A percentile compares a stretch with the other conserved stretches of the same genome.
Evolutionary conservation across 1,284 basidiomycete species (phyloP).

Genomic region (Phlebopus sp.): DNA sequence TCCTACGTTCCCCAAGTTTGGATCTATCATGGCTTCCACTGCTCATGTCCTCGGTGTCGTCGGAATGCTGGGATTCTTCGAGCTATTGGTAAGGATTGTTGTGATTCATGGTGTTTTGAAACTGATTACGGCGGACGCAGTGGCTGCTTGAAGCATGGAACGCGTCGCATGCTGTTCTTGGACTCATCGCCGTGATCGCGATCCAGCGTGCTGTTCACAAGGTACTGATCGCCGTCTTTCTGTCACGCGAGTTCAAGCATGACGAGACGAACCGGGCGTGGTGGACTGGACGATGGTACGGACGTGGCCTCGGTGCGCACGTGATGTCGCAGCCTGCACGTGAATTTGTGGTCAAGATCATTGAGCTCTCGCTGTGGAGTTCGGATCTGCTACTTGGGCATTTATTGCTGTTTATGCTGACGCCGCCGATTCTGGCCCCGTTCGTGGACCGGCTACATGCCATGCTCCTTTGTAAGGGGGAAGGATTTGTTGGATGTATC

Average conservation of each 20-base stretch:
- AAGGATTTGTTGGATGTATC: slow-evolving; percentile 23
- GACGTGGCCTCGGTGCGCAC: slow-evolving; percentile 83
- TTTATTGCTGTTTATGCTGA: slow-evolving; percentile 72
- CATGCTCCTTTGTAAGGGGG: slow-evolving; percentile 63
- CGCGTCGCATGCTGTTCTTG: slow-evolving; percentile 86
- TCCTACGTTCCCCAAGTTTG: slow-evolving; percentile 80
- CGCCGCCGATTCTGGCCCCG: slow-evolving; percentile 69
- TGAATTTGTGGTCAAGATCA: slow-evolving; percentile 86
- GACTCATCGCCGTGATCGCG: slow-evolving; percentile 81
- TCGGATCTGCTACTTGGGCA: slow-evolving; percentile 71
- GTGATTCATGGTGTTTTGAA: slow-evolving; percentile 4
- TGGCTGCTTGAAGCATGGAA: slow-evolving; percentile 97
- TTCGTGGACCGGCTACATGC: slow-evolving; percentile 77
- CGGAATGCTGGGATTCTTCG: slow-evolving; percentile 90
- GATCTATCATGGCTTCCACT: slow-evolving; percentile 85
- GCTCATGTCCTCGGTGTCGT: slow-evolving; percentile 79
- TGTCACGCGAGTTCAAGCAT: slow-evolving; percentile 95
- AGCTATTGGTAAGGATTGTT: slow-evolving; percentile 74
- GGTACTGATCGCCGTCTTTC: slow-evolving; percentile 86
- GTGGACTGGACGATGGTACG: slow-evolving; percentile 98
- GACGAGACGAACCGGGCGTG: slow-evolving; percentile 96
- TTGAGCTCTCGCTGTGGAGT: slow-evolving; percentile 78
- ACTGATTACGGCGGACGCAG: slow-evolving; percentile 37
- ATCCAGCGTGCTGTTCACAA: slow-evolving; percentile 93
- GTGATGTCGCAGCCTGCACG: slow-evolving; percentile 88